Conservation (phyloP, 2,329 filamentous ascomycete genomes). For the Diaporthe batatas region DNA sequence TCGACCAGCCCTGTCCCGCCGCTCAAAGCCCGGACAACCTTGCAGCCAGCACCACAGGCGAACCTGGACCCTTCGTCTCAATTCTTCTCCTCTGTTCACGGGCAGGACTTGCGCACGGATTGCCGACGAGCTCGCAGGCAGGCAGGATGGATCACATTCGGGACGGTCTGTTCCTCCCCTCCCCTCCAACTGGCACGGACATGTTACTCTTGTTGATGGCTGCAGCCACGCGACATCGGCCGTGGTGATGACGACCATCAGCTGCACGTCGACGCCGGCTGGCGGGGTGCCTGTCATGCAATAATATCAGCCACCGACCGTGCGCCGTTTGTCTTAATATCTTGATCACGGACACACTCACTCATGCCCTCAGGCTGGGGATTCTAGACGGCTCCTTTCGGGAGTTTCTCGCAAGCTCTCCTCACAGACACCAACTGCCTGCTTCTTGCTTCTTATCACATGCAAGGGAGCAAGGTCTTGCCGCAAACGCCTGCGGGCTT, state of each 20-base stretch:
- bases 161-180: neutral
- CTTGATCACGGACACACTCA: neutral
- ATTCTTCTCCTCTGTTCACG: neutral
- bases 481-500: neutral
- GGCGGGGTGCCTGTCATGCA: neutral
- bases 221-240: conserved; percentile 13
- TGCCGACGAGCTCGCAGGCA: neutral
- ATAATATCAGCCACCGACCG: conserved; percentile 7
- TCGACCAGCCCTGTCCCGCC: neutral
- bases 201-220: conserved; percentile 3
- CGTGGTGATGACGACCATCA: neutral
- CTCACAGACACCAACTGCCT: neutral
- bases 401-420: conserved; percentile 13
- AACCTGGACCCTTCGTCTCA: conserved; percentile 3
- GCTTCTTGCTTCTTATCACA: neutral
- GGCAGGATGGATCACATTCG: neutral
- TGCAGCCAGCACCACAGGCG: neutral
- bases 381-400: neutral
- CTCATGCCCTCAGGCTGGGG: neutral
- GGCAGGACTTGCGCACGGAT: neutral
- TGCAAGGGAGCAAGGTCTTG: neutral
- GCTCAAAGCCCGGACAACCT: conserved; percentile 2
- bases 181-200: neutral
- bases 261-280: conserved; percentile 7
- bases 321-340: neutral